Evolutionary conservation across 2,329 filamentous ascomycete genomes (phyloP), one percentile per base, ranked within the genome.

Genomic region (Trichothecium sympodiale): DNA sequence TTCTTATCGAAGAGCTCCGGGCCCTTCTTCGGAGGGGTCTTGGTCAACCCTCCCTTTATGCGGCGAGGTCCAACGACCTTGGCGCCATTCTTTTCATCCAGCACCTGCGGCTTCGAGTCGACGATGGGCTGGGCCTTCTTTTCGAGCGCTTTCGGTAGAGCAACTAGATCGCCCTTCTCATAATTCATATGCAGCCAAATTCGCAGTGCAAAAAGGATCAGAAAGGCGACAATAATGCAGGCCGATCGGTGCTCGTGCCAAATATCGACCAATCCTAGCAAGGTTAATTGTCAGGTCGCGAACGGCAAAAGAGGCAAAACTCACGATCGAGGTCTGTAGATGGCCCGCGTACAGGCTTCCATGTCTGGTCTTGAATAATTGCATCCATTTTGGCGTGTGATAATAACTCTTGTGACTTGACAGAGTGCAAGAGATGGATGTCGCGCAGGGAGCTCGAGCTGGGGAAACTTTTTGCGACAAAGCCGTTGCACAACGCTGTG

Each of bases 221-320:
- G 41, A 35, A 67, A 53, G 3, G 55, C 44, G 26, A 51, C 48
- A 4, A 69, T 44, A 13, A 70, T 54, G 18, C 69, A 57, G 2
- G 60, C 54, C 13, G 63, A 62, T 16, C 67, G 61, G 40, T 68
- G 56, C 34, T 51, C 42, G 43, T 71, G 66, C 67, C 67, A 71
- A 8, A 57, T 38, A 32, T 64, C 61, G 9, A 66, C 47, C 38
- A 57, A 34, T 31, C 59, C 60, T 62, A 36, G 17, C 20, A 25
- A 10, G 20, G 20, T 25, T 10, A 25, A 25, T 6, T 25, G 20
- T 25, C 10, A 6, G 10, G 10, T 25, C 20, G 10, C 6, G 20
- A 6, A 25, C 6, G 10, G 10, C 5, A 14, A n/a, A 4, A 20
- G 17, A 14, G 26, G 35, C 26, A 38, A 18, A 7, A 31, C 30